Percentiles rank a stretch among this genome's conserved stretches.
These are phyloP conservation scores for Aspergillus bridgeri DNA, from an alignment of 495 filamentous ascomycete species.

Conservation along the genomic window DNA sequence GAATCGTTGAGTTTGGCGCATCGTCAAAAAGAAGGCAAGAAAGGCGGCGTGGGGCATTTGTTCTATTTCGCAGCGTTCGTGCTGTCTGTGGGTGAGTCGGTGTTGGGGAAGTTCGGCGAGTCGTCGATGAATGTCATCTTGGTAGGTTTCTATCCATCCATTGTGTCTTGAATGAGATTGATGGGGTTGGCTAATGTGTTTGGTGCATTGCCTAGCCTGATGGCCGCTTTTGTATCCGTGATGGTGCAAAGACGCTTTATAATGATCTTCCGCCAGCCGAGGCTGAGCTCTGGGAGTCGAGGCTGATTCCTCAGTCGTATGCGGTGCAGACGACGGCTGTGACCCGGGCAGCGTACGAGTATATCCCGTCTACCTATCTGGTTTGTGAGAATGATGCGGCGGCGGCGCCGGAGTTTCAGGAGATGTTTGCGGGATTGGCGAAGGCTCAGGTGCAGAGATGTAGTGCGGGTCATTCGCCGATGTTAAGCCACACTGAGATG, in stretches of 20 bases:
- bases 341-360: constrained; percentile 8
- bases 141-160: constrained; percentile 1
- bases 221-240: constrained; percentile 5
- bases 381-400: constrained; percentile 11
- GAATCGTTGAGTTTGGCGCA: background rate
- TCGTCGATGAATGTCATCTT: constrained; percentile 4
- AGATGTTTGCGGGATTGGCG: constrained; percentile 8
- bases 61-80: constrained; percentile 8
- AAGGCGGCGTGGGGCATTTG: constrained; percentile 3
- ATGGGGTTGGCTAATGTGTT: too few relatives aligned
- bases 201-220: background rate
- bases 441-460: constrained; percentile 5
- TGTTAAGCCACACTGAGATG: constrained; percentile 6
- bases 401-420: background rate
- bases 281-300: constrained; percentile 8
- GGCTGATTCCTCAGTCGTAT: constrained; percentile 8
- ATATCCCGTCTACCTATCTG: constrained; percentile 10
- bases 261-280: constrained; percentile 4
- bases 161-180: too few relatives aligned
- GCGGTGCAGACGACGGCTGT: constrained; percentile 2
- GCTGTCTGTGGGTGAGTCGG: background rate
- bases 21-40: constrained; percentile 1
- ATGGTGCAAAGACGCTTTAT: constrained; percentile 6
- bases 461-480: constrained; percentile 9
- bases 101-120: constrained; percentile 8